phyloP scores from a whole-genome alignment of 306 rosid genomes.

The Trichosanthes cucumerina region DNA sequence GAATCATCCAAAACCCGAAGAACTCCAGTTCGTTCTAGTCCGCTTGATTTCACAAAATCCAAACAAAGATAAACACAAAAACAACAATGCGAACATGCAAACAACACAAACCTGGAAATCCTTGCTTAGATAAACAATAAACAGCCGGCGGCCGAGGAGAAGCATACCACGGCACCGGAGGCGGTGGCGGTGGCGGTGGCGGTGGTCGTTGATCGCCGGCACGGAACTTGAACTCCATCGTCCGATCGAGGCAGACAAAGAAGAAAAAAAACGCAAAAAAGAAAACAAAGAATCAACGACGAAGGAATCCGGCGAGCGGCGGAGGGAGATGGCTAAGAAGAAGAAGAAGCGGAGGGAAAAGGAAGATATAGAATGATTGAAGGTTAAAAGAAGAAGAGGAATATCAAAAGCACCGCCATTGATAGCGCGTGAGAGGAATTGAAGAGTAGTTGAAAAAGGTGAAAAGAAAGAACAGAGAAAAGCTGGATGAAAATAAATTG shows the following conservation, averaged over 20 bases:
- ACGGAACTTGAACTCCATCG: constrained; percentile 11
- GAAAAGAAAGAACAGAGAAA: not conserved
- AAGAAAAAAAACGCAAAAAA: not conserved
- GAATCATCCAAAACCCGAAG: not conserved
- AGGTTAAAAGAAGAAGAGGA: not conserved
- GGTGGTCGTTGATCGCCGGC: not conserved
- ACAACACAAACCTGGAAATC: not conserved
- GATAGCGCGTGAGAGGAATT: not conserved
- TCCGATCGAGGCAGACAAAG: not conserved
- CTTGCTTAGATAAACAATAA: not conserved
- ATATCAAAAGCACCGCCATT: not conserved
- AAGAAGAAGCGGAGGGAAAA: not conserved
- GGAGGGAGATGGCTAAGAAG: not conserved
- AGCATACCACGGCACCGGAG: not conserved
- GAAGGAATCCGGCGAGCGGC: not conserved
- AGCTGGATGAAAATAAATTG: not conserved
- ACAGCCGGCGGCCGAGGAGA: not conserved
- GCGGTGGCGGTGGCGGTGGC: not conserved
- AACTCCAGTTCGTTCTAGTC: not conserved
- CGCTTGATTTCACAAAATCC: not conserved
- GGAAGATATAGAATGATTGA: not conserved
- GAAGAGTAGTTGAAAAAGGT: not conserved
- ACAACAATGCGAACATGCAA: not conserved
- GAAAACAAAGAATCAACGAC: no score
- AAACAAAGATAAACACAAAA: not conserved